Percentiles rank a stretch among this genome's conserved stretches.
Conservation (phyloP, 495 filamentous ascomycete genomes). For the Wilcoxina mikolae region DNA sequence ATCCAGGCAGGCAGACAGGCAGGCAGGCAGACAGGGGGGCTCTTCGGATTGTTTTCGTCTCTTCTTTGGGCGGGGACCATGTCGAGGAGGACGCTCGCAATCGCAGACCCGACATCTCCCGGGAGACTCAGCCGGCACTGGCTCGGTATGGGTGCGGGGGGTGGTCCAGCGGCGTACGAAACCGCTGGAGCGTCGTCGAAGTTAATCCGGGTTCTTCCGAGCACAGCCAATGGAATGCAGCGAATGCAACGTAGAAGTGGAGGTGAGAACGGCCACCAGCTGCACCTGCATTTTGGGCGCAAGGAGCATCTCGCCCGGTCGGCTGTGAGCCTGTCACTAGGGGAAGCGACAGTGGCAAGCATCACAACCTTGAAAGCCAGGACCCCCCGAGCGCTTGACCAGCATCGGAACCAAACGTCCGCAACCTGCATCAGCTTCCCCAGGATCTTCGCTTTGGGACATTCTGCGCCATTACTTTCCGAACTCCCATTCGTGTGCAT, state of each 20-base stretch:
- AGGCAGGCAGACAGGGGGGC: too few relatives aligned
- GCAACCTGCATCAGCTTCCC: conserved; percentile 22
- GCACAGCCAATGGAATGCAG: conserved; percentile 17
- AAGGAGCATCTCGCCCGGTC: too few relatives aligned
- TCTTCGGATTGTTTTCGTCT: too few relatives aligned
- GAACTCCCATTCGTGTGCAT: conserved; percentile 9
- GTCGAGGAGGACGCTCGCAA: neutral
- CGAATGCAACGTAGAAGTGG: too few relatives aligned
- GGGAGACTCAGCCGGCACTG: conserved; percentile 20
- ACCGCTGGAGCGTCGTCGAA: conserved; percentile 8
- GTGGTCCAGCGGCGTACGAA: conserved; percentile 9
- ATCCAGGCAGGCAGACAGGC: too few relatives aligned
- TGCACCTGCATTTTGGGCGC: too few relatives aligned
- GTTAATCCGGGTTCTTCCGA: conserved; percentile 23
- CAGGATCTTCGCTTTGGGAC: conserved; percentile 9
- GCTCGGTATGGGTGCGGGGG: conserved; percentile 16
- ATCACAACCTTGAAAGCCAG: too few relatives aligned
- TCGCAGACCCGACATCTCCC: neutral
- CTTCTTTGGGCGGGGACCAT: too few relatives aligned
- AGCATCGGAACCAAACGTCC: conserved; percentile 20
- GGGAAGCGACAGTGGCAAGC: too few relatives aligned
- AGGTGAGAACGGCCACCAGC: too few relatives aligned
- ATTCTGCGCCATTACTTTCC: conserved; percentile 16
- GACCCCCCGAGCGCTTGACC: conserved; percentile 2
- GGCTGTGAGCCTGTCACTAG: too few relatives aligned